Conservation (phyloP, 441 rosid genomes). For the Corymbia calophylla region DNA sequence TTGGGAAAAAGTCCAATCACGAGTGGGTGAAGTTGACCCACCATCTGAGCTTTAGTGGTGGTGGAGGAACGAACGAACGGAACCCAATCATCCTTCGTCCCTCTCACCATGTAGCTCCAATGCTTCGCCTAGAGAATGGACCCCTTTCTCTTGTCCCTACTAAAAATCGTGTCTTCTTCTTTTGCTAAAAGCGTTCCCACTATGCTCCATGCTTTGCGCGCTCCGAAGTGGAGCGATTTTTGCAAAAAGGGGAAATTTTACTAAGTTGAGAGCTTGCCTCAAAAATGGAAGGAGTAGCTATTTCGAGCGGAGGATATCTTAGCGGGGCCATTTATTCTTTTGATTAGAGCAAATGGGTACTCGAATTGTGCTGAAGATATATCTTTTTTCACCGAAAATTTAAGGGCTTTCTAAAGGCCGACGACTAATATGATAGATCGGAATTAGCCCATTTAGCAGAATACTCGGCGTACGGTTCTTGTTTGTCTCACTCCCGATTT, state of each 20-base stretch:
- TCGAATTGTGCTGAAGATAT: neutral
- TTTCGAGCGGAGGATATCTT: neutral
- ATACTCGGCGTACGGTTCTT: fast-evolving
- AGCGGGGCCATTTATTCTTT: neutral
- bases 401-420: neutral
- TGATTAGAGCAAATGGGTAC: neutral
- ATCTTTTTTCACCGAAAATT: neutral
- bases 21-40: neutral
- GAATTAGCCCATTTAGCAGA: neutral
- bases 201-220: neutral
- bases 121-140: neutral
- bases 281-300: neutral
- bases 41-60: neutral
- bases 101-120: neutral
- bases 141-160: neutral
- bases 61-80: neutral
- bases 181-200: neutral
- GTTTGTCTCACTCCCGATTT: neutral
- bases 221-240: neutral
- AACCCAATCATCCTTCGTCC: neutral
- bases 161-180: neutral
- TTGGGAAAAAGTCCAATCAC: neutral
- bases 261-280: neutral
- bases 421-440: neutral
- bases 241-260: neutral